Conservation (phyloP, 305 asterid genomes). For the Caryopteris hybrid region DNA sequence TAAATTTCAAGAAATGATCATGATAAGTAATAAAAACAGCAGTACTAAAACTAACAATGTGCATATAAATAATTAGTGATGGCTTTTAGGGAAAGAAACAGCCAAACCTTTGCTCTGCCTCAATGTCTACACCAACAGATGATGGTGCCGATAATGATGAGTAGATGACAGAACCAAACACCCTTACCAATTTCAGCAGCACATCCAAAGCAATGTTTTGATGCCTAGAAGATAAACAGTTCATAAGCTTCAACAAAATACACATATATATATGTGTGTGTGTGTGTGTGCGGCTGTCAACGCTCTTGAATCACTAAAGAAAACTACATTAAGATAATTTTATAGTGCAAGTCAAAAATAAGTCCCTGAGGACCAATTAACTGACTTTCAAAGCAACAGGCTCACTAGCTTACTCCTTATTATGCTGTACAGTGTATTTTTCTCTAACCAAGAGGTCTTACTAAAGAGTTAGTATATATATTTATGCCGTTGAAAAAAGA, state of each 20-base stretch:
- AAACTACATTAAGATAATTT: slow-evolving; percentile 14
- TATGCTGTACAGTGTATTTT: neutral
- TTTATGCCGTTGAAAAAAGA: slow-evolving; percentile 6
- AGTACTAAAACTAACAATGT: neutral
- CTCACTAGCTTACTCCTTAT: neutral
- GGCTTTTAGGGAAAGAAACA: slow-evolving; percentile 11
- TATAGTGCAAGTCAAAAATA: slow-evolving; percentile 5
- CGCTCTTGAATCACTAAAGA: slow-evolving; percentile 10
- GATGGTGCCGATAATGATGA: slow-evolving; percentile 77
- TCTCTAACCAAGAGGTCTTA: neutral
- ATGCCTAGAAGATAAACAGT: slow-evolving; percentile 54
- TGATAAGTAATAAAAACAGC: neutral
- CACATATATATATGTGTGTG: too few relatives aligned
- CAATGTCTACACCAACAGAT: slow-evolving; percentile 95
- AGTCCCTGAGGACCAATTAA: neutral
- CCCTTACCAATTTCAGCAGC: slow-evolving; percentile 86
- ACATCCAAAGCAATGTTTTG: slow-evolving; percentile 74
- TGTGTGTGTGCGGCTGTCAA: slow-evolving; percentile 13
- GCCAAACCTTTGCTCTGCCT: slow-evolving; percentile 89
- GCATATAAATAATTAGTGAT: neutral
- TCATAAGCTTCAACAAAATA: slow-evolving; percentile 20
- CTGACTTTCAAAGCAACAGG: neutral
- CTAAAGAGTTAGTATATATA: neutral
- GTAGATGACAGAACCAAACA: slow-evolving; percentile 86
- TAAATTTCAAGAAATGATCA: slow-evolving; percentile 1